Percentiles rank a stretch among this genome's conserved stretches.
These are phyloP conservation scores for Ogataea paraovalis DNA, from an alignment of 805 yeast species.

Conservation along the genomic window DNA sequence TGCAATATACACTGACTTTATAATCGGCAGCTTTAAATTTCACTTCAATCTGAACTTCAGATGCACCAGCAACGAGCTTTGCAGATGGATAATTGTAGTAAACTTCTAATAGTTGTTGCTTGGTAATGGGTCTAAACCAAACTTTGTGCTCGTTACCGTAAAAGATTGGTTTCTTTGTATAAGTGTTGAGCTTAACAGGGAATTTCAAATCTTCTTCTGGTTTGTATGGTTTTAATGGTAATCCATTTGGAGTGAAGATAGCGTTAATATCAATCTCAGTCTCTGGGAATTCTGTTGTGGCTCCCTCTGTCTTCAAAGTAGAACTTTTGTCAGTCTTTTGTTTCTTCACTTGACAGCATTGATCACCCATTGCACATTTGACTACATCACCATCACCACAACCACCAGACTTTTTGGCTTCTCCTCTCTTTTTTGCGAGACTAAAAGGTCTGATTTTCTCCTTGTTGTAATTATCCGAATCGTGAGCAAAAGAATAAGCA, in stretches of 20 bases:
- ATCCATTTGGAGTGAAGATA: constrained; percentile 37
- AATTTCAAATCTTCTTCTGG: constrained; percentile 37
- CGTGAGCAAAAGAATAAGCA: constrained; percentile 38
- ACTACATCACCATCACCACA: constrained; percentile 5
- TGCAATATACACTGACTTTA: constrained; percentile 36
- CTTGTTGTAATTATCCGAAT: constrained; percentile 29
- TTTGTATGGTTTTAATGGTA: constrained; percentile 36
- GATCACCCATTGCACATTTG: constrained; percentile 32
- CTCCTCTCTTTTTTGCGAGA: constrained; percentile 5
- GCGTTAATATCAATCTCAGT: constrained; percentile 32
- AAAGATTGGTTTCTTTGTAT: constrained; percentile 27
- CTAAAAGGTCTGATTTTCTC: constrained; percentile 20
- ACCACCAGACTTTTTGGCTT: constrained; percentile 3
- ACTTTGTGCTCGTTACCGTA: constrained; percentile 36
- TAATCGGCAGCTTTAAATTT: constrained; percentile 41
- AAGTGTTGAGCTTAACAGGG: constrained; percentile 34
- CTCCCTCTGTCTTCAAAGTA: not conserved
- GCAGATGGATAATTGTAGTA: constrained; percentile 32
- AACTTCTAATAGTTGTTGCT: constrained; percentile 34
- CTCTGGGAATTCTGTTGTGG: constrained; percentile 24
- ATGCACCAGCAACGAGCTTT: constrained; percentile 44
- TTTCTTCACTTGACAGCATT: constrained; percentile 33
- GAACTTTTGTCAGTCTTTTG: not conserved
- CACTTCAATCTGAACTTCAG: constrained; percentile 45
- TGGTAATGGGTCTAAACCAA: constrained; percentile 44